Percentiles rank a stretch among this genome's conserved stretches.
Conservation (phyloP, 2,329 filamentous ascomycete genomes). For the Onygenales sp. region DNA sequence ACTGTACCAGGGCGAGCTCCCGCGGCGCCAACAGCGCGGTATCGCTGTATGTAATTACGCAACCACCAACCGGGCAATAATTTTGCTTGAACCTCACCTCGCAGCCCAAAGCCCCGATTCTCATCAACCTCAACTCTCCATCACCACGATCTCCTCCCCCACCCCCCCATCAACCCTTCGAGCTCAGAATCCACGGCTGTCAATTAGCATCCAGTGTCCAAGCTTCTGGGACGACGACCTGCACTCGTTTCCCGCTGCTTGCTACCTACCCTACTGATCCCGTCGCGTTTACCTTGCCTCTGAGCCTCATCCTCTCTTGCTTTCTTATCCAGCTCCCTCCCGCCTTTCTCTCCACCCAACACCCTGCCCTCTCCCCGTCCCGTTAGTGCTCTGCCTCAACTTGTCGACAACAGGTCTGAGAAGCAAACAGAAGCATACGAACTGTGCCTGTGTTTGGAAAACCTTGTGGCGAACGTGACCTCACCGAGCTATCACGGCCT, state of each 20-base stretch:
- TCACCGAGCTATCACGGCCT: background rate
- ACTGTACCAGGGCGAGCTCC: too few relatives aligned
- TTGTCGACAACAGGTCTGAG: background rate
- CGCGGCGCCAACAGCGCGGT: too few relatives aligned
- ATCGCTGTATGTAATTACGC: background rate
- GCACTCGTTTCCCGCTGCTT: conserved; percentile 29
- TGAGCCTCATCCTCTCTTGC: background rate
- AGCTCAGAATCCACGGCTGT: background rate
- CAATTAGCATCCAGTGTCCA: conserved; percentile 8
- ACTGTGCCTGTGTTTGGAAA: background rate
- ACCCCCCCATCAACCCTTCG: conserved; percentile 2
- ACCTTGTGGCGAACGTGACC: background rate
- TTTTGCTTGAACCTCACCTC: too few relatives aligned
- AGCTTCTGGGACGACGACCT: conserved; percentile 28
- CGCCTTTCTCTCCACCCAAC: background rate
- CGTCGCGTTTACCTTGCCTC: background rate
- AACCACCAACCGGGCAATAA: background rate
- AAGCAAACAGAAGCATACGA: background rate
- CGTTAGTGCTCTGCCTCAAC: background rate
- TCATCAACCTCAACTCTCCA: background rate
- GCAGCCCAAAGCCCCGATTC: background rate
- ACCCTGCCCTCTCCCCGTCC: background rate
- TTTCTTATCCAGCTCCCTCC: background rate
- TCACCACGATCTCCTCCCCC: conserved; percentile 3
- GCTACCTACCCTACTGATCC: background rate